phyloP scores from a whole-genome alignment of 2,329 filamentous ascomycete species.

The Capronia coronata region DNA sequence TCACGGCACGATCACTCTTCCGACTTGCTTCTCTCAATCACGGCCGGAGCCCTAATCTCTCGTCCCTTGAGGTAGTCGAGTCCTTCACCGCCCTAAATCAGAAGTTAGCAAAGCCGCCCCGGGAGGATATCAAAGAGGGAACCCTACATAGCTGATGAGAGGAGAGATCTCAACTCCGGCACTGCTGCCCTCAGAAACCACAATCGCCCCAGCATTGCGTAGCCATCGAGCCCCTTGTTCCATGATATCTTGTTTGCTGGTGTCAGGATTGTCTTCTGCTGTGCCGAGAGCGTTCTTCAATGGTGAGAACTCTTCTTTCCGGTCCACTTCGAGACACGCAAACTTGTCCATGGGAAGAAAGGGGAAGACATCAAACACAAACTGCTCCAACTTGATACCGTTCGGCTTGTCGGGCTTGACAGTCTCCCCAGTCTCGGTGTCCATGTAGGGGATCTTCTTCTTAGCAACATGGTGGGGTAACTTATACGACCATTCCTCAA shows the following conservation, averaged over 20 bases:
- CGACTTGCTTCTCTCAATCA: conserved; percentile 53
- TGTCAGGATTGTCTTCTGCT: conserved; percentile 88
- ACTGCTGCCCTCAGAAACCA: conserved; percentile 58
- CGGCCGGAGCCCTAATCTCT: conserved; percentile 57
- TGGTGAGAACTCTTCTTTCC: conserved; percentile 96
- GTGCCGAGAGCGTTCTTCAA: conserved; percentile 85
- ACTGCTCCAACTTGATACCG: conserved; percentile 98
- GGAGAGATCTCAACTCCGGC: conserved; percentile 84
- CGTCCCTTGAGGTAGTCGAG: conserved; percentile 54
- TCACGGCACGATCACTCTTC: no score
- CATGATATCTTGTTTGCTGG: conserved; percentile 85
- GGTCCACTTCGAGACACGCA: conserved; percentile 89
- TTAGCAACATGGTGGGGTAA: conserved; percentile 92
- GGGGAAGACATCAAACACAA: conserved; percentile 97
- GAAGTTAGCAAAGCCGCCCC: conserved; percentile 10
- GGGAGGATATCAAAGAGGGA: neutral
- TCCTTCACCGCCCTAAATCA: conserved; percentile 54
- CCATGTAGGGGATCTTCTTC: conserved; percentile 93
- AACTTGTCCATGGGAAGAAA: conserved; percentile 80
- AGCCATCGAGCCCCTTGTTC: conserved; percentile 82
- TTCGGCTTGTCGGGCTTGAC: conserved; percentile 93
- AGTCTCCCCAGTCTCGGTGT: conserved; percentile 67
- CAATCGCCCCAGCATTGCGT: conserved; percentile 66
- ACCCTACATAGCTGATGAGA: conserved; percentile 87
- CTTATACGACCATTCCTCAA: conserved; percentile 76